phyloP scores from a whole-genome alignment of 2,329 filamentous ascomycete species.

The Blumeriella jaapii region DNA sequence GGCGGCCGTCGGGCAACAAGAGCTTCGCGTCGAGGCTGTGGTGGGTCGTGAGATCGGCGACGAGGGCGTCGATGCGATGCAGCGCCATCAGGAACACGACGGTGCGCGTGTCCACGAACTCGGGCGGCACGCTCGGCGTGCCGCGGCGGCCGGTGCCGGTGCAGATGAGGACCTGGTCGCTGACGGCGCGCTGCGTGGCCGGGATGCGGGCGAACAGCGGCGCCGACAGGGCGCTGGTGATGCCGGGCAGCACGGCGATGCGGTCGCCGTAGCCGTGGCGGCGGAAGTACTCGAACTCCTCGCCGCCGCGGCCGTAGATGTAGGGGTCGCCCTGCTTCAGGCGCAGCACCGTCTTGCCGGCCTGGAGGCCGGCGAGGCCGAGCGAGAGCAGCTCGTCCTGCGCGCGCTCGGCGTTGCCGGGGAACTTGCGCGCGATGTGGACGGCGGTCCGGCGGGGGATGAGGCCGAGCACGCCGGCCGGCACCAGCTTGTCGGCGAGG shows the following conservation, averaged over 20 bases:
- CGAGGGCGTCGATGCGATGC: conserved; percentile 66
- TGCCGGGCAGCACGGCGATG: conserved; percentile 68
- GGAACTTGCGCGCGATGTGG: conserved; percentile 92
- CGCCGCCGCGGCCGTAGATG: conserved; percentile 87
- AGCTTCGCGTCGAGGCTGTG: conserved; percentile 28
- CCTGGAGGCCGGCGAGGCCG: conserved; percentile 56
- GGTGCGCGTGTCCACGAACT: conserved; percentile 64
- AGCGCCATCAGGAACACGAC: conserved; percentile 93
- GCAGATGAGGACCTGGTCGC: conserved; percentile 91
- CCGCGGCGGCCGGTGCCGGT: conserved; percentile 93
- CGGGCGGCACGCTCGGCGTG: conserved; percentile 67
- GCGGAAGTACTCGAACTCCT: conserved; percentile 81
- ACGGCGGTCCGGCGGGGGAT: conserved; percentile 83
- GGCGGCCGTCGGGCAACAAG: conserved; percentile 26
- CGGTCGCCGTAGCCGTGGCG: conserved; percentile 53
- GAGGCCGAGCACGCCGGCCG: conserved; percentile 73
- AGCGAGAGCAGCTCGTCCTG: conserved; percentile 79
- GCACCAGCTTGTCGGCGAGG: conserved; percentile 77
- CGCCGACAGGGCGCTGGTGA: conserved; percentile 79
- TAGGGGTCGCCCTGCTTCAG: conserved; percentile 97
- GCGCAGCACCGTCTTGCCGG: conserved; percentile 71
- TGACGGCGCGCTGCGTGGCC: conserved; percentile 76
- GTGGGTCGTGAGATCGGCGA: conserved; percentile 52
- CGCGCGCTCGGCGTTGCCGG: conserved; percentile 87
- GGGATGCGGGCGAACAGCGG: conserved; percentile 84